These are phyloP conservation scores for Pelargonium fulgidum DNA, from an alignment of 441 rosid species.

Conservation along the genomic window DNA sequence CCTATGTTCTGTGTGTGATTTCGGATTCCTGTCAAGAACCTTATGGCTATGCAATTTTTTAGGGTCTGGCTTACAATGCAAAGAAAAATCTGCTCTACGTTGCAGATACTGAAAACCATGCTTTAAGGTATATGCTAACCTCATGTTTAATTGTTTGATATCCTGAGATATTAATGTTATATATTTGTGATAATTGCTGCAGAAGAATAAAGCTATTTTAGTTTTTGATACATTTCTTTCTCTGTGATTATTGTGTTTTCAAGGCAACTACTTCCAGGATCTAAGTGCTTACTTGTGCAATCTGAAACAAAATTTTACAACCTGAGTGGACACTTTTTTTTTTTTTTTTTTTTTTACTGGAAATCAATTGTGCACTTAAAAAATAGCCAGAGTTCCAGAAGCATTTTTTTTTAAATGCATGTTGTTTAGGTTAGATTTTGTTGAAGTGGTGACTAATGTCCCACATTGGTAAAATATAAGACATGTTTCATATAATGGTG, in stretches of 20 bases:
- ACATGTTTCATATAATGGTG: too few relatives aligned
- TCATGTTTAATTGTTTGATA: conserved; percentile 14
- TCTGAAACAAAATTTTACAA: background rate
- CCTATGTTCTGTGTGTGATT: conserved; percentile 2
- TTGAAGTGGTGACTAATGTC: too few relatives aligned
- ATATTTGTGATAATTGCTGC: too few relatives aligned
- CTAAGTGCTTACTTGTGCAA: background rate
- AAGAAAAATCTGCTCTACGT: conserved; percentile 83
- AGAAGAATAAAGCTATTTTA: too few relatives aligned
- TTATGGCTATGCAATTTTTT: conserved; percentile 24
- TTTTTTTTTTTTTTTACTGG: background rate
- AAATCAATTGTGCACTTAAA: background rate
- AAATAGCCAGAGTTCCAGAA: background rate
- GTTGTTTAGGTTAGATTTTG: background rate
- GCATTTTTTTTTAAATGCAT: background rate
- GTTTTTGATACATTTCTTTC: background rate
- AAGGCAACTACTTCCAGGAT: background rate
- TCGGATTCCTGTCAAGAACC: conserved; percentile 9
- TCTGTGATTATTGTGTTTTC: background rate
- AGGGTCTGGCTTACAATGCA: conserved; percentile 90
- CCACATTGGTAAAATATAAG: too few relatives aligned
- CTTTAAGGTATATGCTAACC: conserved; percentile 55
- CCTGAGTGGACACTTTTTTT: background rate
- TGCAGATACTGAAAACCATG: conserved; percentile 95
- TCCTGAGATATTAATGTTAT: conserved; percentile 1